These are phyloP conservation scores for Fomitopsis pulvina DNA, from an alignment of 768 basidiomycete genomes.

Conservation along the genomic window DNA sequence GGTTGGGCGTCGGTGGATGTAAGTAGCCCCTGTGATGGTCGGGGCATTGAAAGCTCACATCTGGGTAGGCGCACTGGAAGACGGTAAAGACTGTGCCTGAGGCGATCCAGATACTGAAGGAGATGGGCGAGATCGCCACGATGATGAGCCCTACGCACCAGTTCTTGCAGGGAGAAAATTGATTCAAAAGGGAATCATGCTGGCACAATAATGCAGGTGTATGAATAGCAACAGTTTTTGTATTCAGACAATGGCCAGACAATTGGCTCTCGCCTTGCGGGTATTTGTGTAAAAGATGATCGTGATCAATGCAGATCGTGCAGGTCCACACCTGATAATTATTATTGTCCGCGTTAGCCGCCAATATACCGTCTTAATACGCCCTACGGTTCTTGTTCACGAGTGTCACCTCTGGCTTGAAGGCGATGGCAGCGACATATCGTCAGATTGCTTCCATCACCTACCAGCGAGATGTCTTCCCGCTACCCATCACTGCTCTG, in stretches of 20 bases:
- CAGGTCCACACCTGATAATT: neutral
- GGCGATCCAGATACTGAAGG: neutral
- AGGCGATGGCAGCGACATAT: slow-evolving; percentile 14
- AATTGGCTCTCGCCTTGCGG: no score
- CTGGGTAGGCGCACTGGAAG: slow-evolving; percentile 8
- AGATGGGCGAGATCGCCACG: slow-evolving; percentile 5
- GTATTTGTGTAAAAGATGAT: no score
- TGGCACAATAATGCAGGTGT: no score
- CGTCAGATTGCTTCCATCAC: slow-evolving; percentile 17
- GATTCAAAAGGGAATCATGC: no score
- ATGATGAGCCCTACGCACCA: slow-evolving; percentile 1
- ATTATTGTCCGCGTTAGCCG: no score
- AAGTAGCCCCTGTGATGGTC: neutral
- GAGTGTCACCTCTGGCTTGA: neutral
- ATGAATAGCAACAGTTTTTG: no score
- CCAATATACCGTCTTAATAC: no score
- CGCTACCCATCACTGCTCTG: slow-evolving; percentile 57
- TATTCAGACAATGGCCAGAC: no score
- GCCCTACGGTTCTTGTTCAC: no score
- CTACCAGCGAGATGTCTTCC: slow-evolving; percentile 12
- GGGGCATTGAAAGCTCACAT: neutral
- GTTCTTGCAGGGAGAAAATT: no score
- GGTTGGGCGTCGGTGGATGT: slow-evolving; percentile 12
- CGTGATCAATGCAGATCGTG: neutral
- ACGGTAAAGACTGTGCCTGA: slow-evolving; percentile 2